These are phyloP conservation scores for Immersiella caudata DNA, from an alignment of 495 filamentous ascomycete species.

Conservation along the genomic window DNA sequence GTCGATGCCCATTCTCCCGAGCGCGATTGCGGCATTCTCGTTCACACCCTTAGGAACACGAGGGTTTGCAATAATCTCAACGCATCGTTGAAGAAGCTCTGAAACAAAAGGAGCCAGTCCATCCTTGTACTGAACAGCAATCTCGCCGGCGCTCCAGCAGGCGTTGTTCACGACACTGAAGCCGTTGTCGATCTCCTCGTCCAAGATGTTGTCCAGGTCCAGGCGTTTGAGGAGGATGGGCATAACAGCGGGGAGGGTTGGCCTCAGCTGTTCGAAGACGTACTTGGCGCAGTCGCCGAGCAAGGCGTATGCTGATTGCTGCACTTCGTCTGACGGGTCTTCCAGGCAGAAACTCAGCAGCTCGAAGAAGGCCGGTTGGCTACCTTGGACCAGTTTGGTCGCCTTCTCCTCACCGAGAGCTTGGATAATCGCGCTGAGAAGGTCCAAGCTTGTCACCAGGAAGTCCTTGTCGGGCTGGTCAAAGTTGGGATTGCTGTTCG, in stretches of 20 bases:
- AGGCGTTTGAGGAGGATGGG: slow-evolving; percentile 83
- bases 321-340: slow-evolving; percentile 87
- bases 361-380: slow-evolving; percentile 85
- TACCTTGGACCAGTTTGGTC: slow-evolving; percentile 69
- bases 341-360: slow-evolving; percentile 91
- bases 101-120: slow-evolving; percentile 77
- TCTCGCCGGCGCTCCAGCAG: slow-evolving; percentile 96
- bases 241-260: slow-evolving; percentile 70
- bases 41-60: slow-evolving; percentile 88
- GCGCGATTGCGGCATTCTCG: slow-evolving; percentile 92
- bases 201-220: slow-evolving; percentile 73
- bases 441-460: slow-evolving; percentile 91
- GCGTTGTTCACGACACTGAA: slow-evolving; percentile 97
- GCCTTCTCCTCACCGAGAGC: slow-evolving; percentile 78
- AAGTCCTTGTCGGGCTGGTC: slow-evolving; percentile 97
- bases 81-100: slow-evolving; percentile 71
- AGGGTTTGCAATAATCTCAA: slow-evolving; percentile 77
- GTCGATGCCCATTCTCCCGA: slow-evolving; percentile 87
- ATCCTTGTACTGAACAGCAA: slow-evolving; percentile 75
- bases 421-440: slow-evolving; percentile 92
- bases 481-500: slow-evolving; percentile 61
- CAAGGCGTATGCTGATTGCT: slow-evolving; percentile 93
- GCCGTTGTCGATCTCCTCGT: slow-evolving; percentile 73
- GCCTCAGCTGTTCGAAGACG: slow-evolving; percentile 81
- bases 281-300: slow-evolving; percentile 97